Base-by-base conservation (phyloP, 1,284 basidiomycete species). In the Volvariella volvacea region DNA sequence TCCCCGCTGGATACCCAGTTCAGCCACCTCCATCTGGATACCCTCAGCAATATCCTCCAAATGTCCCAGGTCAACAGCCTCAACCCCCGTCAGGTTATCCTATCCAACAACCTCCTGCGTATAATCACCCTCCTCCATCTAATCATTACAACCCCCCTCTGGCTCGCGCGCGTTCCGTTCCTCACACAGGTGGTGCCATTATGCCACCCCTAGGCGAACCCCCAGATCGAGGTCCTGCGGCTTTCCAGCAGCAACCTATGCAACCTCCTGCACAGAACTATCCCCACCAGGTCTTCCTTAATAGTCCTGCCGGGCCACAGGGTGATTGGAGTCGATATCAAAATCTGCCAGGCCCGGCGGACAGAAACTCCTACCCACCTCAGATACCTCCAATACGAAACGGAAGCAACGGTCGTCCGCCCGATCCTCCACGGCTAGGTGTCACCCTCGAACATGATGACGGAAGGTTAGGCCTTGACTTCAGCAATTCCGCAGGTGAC, bases 191-290 rank as follows among this genome's bases (percentile, higher is more conserved):
- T 39, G 71, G 71, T 34, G 59, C 73, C 56, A 72, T 75, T 42
- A 56, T 66, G 32, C 68, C 73, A 9, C 68, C 62, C 42, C 71
- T 74, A 47, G 75, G 78, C 43, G 77, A 80, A 51, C 70, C 73
- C n/a, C 68, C 69, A 57, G 77, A 81, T 59, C 61, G 68, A 17
- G 59, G 54, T 41, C 66, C 73, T 48, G 74, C 76, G 50, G 63
- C 67, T 16, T 59, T 71, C 39, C 68, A 71, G 22, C 67, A 64
- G 43, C 65, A 71, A 31, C 80, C 78, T 4, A 70, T 87, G 7
- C 19, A 6, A 45, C 84, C 84, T 4, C 78, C 83, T 39, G 83
- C 84, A 9, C 87, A 89, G 61, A 81, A 82, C 32, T 88, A 88
- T 65, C 87, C 87, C 57, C 78, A 78, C 4, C 83, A 88, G 59